Percentiles rank a stretch among this genome's conserved stretches.
Evolutionary conservation across 345 rosid species (phyloP).

Genomic region (Firmiana major): DNA sequence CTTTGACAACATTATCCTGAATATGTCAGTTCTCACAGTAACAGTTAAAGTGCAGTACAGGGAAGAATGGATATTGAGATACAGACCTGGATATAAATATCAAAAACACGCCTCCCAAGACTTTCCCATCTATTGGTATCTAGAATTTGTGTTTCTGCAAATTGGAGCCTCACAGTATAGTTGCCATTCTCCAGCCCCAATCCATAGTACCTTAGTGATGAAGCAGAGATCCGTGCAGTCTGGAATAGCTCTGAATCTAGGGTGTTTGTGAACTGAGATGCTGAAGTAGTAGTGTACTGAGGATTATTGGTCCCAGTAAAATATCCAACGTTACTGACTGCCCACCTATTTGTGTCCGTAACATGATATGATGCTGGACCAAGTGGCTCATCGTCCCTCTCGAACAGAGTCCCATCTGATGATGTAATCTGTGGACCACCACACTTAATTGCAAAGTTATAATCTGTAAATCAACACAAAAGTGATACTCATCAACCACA

Average conservation of each 20-base stretch:
- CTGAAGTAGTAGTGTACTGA: constrained; percentile 21
- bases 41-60: background rate
- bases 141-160: constrained; percentile 36
- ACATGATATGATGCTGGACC: constrained; percentile 61
- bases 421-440: constrained; percentile 59
- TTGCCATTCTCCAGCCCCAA: constrained; percentile 81
- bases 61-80: background rate
- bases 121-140: constrained; percentile 33
- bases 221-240: constrained; percentile 62
- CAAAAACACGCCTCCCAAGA: constrained; percentile 48
- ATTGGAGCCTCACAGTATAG: constrained; percentile 50
- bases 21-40: background rate
- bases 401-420: constrained; percentile 31
- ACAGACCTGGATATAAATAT: constrained; percentile 51
- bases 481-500: background rate
- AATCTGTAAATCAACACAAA: constrained; percentile 35
- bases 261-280: constrained; percentile 36
- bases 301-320: constrained; percentile 33
- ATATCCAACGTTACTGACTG: constrained; percentile 42
- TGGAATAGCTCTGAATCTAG: constrained; percentile 38
- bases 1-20: background rate
- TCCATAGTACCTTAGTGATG: constrained; percentile 73
- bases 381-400: constrained; percentile 45
- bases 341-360: constrained; percentile 38
- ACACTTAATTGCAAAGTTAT: constrained; percentile 48